Evolutionary conservation across 1,139 yeast species (phyloP), one percentile per base, ranked within the genome.

Genomic region (Yamadazyma conglobata): DNA sequence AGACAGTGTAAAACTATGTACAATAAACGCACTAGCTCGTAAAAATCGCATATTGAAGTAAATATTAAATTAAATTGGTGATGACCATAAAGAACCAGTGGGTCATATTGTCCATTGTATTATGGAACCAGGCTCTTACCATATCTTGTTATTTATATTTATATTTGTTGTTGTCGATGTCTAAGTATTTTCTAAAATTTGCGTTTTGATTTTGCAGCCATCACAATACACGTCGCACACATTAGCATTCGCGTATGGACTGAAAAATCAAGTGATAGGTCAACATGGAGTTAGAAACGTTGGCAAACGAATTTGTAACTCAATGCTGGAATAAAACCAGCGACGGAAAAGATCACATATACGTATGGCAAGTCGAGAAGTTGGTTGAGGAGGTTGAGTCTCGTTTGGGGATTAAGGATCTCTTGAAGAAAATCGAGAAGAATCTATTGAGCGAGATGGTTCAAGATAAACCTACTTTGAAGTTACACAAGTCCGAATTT

Each of bases 321-420:
- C 38, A 43, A 19, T 48, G 63, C 35, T 66, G 72, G 71, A 32
- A 37, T 10, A 35, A 42, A 14, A 40, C 47, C 31, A 34, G 47
- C 34, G 31, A 39, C 25, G 34, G 30, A 1, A 30, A 33, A 5
- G 56, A 52, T 11, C 52, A 34, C 33, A 57, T 64, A 17, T 54
- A 49, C 27, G 48, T 58, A 10, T 41, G 55, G 3, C 64, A 60
- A 34, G 46, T 64, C 3, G 35, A 43, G 7, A 47, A 43, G 4
- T 42, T 66, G 4, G 37, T 65, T 7, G 35, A 41, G 11, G 59
- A 56, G 36, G 43, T 67, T 19, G 60, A 62, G 34, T 26, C 32
- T 5, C 40, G 46, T 7, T 37, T 63, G 15, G 44, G 46, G 5
- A 37, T 53, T 6, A 42, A 43, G 19, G 34, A 40, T 11, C 31